Percentiles rank a stretch among this genome's conserved stretches.
phyloP scores from a whole-genome alignment of 2,329 filamentous ascomycete species.

The Hirsutella rhossiliensis region DNA sequence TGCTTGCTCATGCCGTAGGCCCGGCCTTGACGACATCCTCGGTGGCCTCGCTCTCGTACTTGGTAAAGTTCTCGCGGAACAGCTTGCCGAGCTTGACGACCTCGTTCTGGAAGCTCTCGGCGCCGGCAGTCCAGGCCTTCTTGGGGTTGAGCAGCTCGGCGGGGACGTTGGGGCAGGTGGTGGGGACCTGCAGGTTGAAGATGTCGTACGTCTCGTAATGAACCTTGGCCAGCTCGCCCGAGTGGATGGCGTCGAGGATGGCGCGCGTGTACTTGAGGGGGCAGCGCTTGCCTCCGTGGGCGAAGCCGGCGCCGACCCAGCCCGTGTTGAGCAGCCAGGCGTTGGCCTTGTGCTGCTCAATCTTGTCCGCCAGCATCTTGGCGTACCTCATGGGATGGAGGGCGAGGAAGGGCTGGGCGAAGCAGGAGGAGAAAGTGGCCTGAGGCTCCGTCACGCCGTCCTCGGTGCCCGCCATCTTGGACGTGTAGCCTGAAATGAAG shows the following conservation, averaged over 20 bases:
- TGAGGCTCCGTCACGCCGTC: conserved; percentile 94
- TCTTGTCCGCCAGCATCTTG: conserved; percentile 97
- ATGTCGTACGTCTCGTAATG: conserved; percentile 93
- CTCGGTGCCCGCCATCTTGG: conserved; percentile 99
- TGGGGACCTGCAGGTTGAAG: conserved; percentile 97
- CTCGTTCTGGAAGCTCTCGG: conserved; percentile 72
- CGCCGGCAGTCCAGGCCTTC: conserved; percentile 78
- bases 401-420: conserved; percentile 96
- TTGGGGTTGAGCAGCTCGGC: conserved; percentile 88
- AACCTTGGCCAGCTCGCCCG: conserved; percentile 80
- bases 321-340: conserved; percentile 98
- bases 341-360: conserved; percentile 85
- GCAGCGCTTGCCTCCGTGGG: conserved; percentile 90
- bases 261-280: conserved; percentile 97
- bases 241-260: conserved; percentile 97
- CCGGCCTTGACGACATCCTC: conserved; percentile 63
- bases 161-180: conserved; percentile 77
- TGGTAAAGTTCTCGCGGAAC: conserved; percentile 96
- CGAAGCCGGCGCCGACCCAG: conserved; percentile 86
- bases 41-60: conserved; percentile 79
- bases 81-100: conserved; percentile 81
- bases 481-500: conserved; percentile 99
- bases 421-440: conserved; percentile 98
- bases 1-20: conserved; percentile 24
- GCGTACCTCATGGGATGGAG: conserved; percentile 99